Percentiles rank a stretch among this genome's conserved stretches.
phyloP scores from a whole-genome alignment of 1,284 basidiomycete genomes.

The Boletus calvinii region DNA sequence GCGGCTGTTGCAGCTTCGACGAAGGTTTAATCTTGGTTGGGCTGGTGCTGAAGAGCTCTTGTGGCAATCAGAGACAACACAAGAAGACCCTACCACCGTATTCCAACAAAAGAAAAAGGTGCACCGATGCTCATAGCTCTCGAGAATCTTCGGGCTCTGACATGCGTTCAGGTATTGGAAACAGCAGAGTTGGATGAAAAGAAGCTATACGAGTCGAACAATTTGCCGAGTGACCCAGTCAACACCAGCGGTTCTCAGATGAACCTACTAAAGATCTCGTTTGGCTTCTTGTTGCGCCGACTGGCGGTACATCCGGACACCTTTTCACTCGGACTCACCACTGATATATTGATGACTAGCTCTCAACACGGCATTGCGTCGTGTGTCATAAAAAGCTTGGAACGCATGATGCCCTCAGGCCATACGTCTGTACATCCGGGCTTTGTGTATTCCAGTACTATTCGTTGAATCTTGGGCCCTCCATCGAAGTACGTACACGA shows the following conservation, averaged over 20 bases:
- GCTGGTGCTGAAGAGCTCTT: conserved; percentile 59
- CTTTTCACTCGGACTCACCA: background rate
- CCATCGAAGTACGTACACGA: conserved; percentile 50
- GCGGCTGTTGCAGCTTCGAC: conserved; percentile 49
- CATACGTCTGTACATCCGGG: conserved; percentile 60
- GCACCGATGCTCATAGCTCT: background rate
- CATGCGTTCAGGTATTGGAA: conserved; percentile 32
- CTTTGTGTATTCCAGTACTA: conserved; percentile 67
- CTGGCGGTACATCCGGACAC: conserved; percentile 44
- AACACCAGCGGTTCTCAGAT: conserved; percentile 35
- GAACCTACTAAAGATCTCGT: conserved; percentile 57
- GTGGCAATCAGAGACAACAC: conserved; percentile 46
- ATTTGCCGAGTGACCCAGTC: conserved; percentile 55
- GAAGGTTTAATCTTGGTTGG: conserved; percentile 56
- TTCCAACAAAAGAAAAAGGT: conserved; percentile 33
- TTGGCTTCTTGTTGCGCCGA: conserved; percentile 59
- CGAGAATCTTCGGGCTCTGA: background rate
- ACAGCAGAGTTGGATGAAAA: conserved; percentile 49
- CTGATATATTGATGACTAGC: conserved; percentile 34
- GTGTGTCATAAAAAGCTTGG: conserved; percentile 60
- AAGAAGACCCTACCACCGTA: conserved; percentile 41
- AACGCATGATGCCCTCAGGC: conserved; percentile 58
- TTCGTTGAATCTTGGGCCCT: conserved; percentile 56
- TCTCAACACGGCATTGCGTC: conserved; percentile 60
- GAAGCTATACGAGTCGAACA: conserved; percentile 38